Conservation (phyloP, 805 yeast species). For the Ogataea dorogensis region DNA sequence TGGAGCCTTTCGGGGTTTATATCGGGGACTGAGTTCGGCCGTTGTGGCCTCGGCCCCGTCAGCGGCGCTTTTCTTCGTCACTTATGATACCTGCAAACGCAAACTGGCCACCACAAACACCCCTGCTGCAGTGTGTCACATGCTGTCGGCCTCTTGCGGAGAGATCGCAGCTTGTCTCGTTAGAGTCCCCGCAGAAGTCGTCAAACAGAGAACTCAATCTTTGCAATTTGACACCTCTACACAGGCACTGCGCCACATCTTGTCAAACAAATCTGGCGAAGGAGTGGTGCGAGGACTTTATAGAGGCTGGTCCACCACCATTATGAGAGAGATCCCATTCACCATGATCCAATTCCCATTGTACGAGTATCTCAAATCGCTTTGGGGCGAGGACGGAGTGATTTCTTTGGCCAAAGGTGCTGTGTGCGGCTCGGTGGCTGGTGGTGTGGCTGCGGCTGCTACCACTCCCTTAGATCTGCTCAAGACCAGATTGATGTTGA, state of each 20-base stretch:
- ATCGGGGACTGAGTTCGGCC: conserved; percentile 89
- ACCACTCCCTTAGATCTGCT: conserved; percentile 81
- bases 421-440: conserved; percentile 76
- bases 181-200: conserved; percentile 95
- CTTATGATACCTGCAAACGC: conserved; percentile 75
- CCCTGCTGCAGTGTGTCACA: conserved; percentile 57
- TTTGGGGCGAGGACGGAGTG: conserved; percentile 45
- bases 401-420: conserved; percentile 77
- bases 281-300: conserved; percentile 77
- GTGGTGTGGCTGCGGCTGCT: conserved; percentile 76
- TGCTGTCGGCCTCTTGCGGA: conserved; percentile 85
- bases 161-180: conserved; percentile 92
- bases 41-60: conserved; percentile 94
- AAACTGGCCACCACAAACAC: conserved; percentile 25
- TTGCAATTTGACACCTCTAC: conserved; percentile 54
- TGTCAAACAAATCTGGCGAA: conserved; percentile 69
- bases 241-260: conserved; percentile 61
- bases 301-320: conserved; percentile 91
- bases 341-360: conserved; percentile 94
- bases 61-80: conserved; percentile 73
- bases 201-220: conserved; percentile 93
- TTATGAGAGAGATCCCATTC: conserved; percentile 94
- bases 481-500: conserved; percentile 84
- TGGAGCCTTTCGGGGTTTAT: conserved; percentile 92
- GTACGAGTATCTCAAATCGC: conserved; percentile 75